Evolutionary conservation across 805 yeast species (phyloP), one percentile per base, ranked within the genome.

Genomic region (Nakazawaea ishiwadae): DNA sequence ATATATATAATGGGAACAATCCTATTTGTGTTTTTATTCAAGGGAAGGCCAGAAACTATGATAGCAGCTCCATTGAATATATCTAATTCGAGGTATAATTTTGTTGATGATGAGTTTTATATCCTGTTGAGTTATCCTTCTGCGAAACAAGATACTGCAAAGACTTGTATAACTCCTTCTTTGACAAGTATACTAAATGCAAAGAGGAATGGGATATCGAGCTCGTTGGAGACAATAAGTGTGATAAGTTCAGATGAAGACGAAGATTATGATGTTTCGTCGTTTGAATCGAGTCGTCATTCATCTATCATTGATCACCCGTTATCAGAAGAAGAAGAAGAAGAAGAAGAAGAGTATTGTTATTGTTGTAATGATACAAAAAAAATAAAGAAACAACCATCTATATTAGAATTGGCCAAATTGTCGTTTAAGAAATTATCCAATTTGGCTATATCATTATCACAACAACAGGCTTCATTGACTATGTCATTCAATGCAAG

Each of bases 171-270:
- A 7, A 35, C 48, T 12, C 48, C 48, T 19, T 42, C 46, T 5
- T 32, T 45, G 19, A 26, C 28, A 10, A 38, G 44, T 17, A 31
- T 45, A 12, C 10, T 45, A 23, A 34, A 24, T 20, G 44, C 48
- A 8, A 45, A 45, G 23, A 45, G 30, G 32, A 37, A 21, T 11
- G 41, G 45, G n/a, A n/a, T n/a, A n/a, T n/a, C n/a, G n/a, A n/a
- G n/a, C n/a, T n/a, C n/a, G n/a, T n/a, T n/a, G n/a, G n/a, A n/a
- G n/a, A n/a, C n/a, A n/a, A n/a, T n/a, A n/a, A n/a, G n/a, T n/a
- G n/a, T n/a, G n/a, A n/a, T n/a, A n/a, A n/a, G n/a, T n/a, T n/a
- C n/a, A n/a, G n/a, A n/a, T n/a, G n/a, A n/a, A n/a, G n/a, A n/a
- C n/a, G n/a, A n/a, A n/a, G n/a, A n/a, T n/a, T n/a, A n/a, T n/a